A percentile compares a stretch with the other conserved stretches of the same genome.
Evolutionary conservation across 108 stramenopile genomes (phyloP).

Genomic region (Nitzschia inconspicua): DNA sequence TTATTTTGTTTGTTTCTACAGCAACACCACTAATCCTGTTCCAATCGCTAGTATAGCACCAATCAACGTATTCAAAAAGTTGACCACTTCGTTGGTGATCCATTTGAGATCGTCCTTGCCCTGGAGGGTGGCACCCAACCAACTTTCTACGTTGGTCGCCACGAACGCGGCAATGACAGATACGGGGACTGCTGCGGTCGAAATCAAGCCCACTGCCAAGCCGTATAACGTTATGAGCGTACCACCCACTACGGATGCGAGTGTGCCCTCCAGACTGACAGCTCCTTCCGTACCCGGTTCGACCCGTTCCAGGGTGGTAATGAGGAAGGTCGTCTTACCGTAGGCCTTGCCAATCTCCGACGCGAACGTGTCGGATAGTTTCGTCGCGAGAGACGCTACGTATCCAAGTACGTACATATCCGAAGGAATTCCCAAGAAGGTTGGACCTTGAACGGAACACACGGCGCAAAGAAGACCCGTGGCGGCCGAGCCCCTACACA

Average conservation of each 20-base stretch:
- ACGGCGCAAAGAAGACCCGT: conserved; percentile 70
- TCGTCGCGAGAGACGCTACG: conserved; percentile 89
- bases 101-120: conserved; percentile 71
- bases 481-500: conserved; percentile 74
- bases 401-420: conserved; percentile 75
- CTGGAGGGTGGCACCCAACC: conserved; percentile 91
- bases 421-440: conserved; percentile 53
- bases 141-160: conserved; percentile 91
- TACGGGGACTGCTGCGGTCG: conserved; percentile 40
- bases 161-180: conserved; percentile 77
- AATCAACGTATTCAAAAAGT: conserved; percentile 92
- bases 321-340: conserved; percentile 92
- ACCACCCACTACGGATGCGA: conserved; percentile 85
- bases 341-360: conserved; percentile 95
- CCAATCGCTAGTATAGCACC: conserved; percentile 82
- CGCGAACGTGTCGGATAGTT: conserved; percentile 95
- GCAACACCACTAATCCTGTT: too few relatives aligned
- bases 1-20: too few relatives aligned
- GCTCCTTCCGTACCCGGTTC: conserved; percentile 90
- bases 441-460: conserved; percentile 41
- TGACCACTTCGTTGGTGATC: conserved; percentile 95
- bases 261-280: conserved; percentile 77
- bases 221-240: conserved; percentile 73
- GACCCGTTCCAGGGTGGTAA: conserved; percentile 86
- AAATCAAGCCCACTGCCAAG: conserved; percentile 47